phyloP scores from a whole-genome alignment of 2,329 filamentous ascomycete species.

The Ophiostoma sp. region DNA sequence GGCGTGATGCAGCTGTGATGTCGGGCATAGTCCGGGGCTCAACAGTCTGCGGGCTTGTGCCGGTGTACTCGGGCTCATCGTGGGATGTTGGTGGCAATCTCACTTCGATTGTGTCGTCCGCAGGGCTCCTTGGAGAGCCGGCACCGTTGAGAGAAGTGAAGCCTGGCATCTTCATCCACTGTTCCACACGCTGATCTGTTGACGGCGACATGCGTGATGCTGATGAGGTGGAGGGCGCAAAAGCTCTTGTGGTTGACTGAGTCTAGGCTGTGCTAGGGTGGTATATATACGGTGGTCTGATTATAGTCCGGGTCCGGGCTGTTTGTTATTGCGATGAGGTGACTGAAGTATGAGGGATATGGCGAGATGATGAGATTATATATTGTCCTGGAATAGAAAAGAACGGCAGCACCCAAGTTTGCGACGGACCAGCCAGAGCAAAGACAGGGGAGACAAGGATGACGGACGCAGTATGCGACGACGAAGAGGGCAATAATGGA shows the following conservation, averaged over 20 bases:
- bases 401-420: conserved; percentile 15
- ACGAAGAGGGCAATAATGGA: neutral
- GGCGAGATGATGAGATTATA: neutral
- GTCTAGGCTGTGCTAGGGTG: neutral
- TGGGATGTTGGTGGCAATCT: conserved; percentile 31
- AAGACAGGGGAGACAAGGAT: conserved; percentile 6
- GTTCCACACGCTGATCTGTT: conserved; percentile 22
- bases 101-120: conserved; percentile 24
- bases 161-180: conserved; percentile 41
- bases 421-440: conserved; percentile 26
- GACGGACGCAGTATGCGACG: neutral
- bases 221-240: neutral
- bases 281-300: neutral
- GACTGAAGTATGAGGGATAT: neutral
- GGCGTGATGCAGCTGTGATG: conserved; percentile 28
- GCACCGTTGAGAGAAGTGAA: conserved; percentile 48
- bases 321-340: neutral
- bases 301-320: neutral
- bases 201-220: conserved; percentile 21
- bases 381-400: neutral
- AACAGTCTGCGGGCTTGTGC: conserved; percentile 21
- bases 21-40: conserved; percentile 31
- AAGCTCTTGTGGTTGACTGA: neutral
- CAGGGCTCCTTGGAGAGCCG: conserved; percentile 37
- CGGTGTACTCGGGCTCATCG: conserved; percentile 32